phyloP scores from a whole-genome alignment of 2,329 filamentous ascomycete species.

The Cladosporium sp. region DNA sequence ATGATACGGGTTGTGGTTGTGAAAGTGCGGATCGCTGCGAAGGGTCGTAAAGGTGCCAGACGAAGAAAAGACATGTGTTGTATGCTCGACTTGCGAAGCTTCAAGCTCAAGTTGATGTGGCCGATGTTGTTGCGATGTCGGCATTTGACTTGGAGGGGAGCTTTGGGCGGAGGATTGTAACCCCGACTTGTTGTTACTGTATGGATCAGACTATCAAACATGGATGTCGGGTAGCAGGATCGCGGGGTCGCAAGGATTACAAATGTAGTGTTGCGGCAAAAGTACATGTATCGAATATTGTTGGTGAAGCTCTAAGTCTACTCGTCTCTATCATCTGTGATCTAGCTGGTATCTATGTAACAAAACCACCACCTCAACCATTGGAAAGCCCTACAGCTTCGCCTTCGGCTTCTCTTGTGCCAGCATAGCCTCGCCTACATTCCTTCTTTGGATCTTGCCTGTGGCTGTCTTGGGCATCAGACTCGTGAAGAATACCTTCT shows the following conservation, averaged over 20 bases:
- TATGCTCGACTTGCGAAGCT: not conserved
- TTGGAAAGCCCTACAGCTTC: constrained; percentile 6
- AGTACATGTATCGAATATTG: not conserved
- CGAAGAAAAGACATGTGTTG: constrained; percentile 6
- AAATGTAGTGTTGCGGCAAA: not conserved
- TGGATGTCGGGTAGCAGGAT: not conserved
- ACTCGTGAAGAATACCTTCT: constrained; percentile 79
- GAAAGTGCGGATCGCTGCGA: constrained; percentile 16
- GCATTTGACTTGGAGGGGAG: constrained; percentile 7
- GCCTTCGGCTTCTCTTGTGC: constrained; percentile 31
- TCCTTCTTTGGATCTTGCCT: constrained; percentile 79
- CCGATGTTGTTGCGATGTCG: constrained; percentile 11
- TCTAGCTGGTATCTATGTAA: not conserved
- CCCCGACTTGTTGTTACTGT: not conserved
- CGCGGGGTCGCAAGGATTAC: not conserved
- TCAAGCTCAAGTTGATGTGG: not conserved
- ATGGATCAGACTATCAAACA: not conserved
- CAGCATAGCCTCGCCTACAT: constrained; percentile 81
- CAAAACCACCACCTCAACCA: not conserved
- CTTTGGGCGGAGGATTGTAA: not conserved
- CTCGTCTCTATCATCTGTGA: not conserved
- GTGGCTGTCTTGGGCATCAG: constrained; percentile 85
- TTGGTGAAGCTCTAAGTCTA: not conserved
- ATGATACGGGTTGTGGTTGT: constrained; percentile 20
- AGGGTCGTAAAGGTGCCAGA: not conserved